phyloP scores from a whole-genome alignment of 129 eudicot species.

The Ambrosia trifida region DNA sequence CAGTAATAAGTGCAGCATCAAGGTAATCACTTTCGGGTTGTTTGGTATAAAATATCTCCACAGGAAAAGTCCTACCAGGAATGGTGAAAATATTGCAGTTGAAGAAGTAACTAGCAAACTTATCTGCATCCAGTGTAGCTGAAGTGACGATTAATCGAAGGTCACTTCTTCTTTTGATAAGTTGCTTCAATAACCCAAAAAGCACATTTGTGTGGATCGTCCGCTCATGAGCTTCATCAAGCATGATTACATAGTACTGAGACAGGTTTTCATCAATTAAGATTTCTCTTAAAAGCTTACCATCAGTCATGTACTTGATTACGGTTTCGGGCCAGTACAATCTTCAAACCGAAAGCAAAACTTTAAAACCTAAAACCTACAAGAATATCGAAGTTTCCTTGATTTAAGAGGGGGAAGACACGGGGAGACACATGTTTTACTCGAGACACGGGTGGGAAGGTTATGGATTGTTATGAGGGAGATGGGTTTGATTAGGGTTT shows the following conservation, averaged over 20 bases:
- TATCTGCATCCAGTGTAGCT: constrained; percentile 83
- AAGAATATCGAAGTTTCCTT: too few relatives aligned
- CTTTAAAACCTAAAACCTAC: too few relatives aligned
- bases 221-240: constrained; percentile 81
- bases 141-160: constrained; percentile 82
- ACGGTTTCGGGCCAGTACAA: too few relatives aligned
- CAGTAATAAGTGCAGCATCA: constrained; percentile 78
- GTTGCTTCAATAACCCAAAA: constrained; percentile 67
- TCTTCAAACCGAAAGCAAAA: constrained; percentile 95
- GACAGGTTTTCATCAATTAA: constrained; percentile 63
- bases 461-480: too few relatives aligned
- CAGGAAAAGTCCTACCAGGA: constrained; percentile 88
- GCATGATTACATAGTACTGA: constrained; percentile 77
- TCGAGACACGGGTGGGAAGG: too few relatives aligned
- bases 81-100: constrained; percentile 80
- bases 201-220: constrained; percentile 84
- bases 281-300: constrained; percentile 76
- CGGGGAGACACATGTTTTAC: too few relatives aligned
- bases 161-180: constrained; percentile 63
- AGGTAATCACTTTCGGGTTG: constrained; percentile 86
- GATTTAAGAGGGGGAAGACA: too few relatives aligned
- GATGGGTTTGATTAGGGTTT: too few relatives aligned
- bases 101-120: constrained; percentile 77
- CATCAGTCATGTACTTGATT: constrained; percentile 98
- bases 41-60: constrained; percentile 75